Evolutionary conservation across 768 basidiomycete species (phyloP).

Genomic region (Leccinum incarnatum): DNA sequence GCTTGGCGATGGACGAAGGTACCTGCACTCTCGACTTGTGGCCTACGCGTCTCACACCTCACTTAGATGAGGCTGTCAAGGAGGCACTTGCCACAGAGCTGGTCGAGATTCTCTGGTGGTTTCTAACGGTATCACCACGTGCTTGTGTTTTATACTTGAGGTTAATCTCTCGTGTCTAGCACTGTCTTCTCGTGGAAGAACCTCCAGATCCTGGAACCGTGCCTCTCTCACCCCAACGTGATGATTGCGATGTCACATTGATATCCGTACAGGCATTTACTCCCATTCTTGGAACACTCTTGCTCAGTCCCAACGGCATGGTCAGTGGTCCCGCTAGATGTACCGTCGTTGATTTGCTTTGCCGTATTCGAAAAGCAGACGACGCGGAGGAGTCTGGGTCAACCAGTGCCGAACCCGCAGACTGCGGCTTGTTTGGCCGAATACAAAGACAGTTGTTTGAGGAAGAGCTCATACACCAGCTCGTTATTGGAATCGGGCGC

Average conservation of each 20-base stretch:
- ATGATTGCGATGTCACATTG: slow-evolving; percentile 30
- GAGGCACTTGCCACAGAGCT: slow-evolving; percentile 83
- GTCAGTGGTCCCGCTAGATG: slow-evolving; percentile 73
- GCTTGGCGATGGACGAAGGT: slow-evolving; percentile 87
- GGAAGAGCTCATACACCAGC: slow-evolving; percentile 77
- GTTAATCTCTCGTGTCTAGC: slow-evolving; percentile 36
- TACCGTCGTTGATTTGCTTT: slow-evolving; percentile 76
- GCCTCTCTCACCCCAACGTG: slow-evolving; percentile 13
- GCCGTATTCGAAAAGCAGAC: slow-evolving; percentile 64
- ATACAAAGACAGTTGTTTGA: slow-evolving; percentile 66
- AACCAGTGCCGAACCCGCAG: slow-evolving; percentile 33
- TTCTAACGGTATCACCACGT: slow-evolving; percentile 57
- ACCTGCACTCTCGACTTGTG: slow-evolving; percentile 9
- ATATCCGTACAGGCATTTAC: slow-evolving; percentile 88
- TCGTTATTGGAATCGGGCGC: slow-evolving; percentile 87
- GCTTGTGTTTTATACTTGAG: neutral
- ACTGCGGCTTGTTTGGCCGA: slow-evolving; percentile 47
- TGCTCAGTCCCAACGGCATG: slow-evolving; percentile 74
- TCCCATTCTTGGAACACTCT: slow-evolving; percentile 82
- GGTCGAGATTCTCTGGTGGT: slow-evolving; percentile 89
- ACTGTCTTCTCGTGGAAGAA: slow-evolving; percentile 65
- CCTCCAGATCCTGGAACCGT: slow-evolving; percentile 15
- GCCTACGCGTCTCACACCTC: slow-evolving; percentile 8
- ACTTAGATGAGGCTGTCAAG: slow-evolving; percentile 78
- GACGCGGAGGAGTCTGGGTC: slow-evolving; percentile 35